Base-by-base conservation (phyloP, 2,329 filamentous ascomycete species). In the Metarhizium rileyi region DNA sequence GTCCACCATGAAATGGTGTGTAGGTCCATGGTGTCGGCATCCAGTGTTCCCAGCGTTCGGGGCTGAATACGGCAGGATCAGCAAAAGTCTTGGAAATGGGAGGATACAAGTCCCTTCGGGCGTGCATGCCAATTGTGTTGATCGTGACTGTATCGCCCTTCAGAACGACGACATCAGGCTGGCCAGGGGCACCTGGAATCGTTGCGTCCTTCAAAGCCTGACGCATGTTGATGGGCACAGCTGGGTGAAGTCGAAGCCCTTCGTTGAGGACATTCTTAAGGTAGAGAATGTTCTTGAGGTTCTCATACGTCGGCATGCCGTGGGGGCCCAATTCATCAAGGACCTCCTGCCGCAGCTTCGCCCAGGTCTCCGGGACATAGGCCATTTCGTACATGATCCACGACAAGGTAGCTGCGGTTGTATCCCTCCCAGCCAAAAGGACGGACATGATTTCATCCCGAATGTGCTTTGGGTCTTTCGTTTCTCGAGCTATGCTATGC, bases 211-310 rank as follows among this genome's bases (percentile, higher is more conserved):
- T 42, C 5, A 56, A 22, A 3, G 47, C 52, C n/a, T 52, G 52
- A 26, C 88, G 83, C 47, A 87, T 77, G 67, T 91, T 93, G 70
- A 85, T 84, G 1, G 88, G 87, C 1, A 91, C 85, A 14, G 80
- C 77, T 1, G 87, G 87, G 65, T 90, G 88, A 7, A 90, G 67
- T 12, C 87, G 82, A 53, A 90, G 75, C 0, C 81, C 85, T 69
- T 94, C 88, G 67, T 86, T 85, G 58, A 94, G 76, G 43, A 85
- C 70, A 57, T 83, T 74, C 64, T 81, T 73, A 50, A 93, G 77
- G 64, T 91, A 95, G 58, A 85, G 86, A 86, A 95, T 94, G 55
- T 76, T 76, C 72, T 95, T 95, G 50, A 95, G 74, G 61, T 95
- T 80, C n/a, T 80, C 76, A 63, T 94, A 95, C 0, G 84, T 87